A percentile compares a stretch with the other conserved stretches of the same genome.
phyloP scores from a whole-genome alignment of 2,329 filamentous ascomycete genomes.

The Davidsoniella eucalypti region DNA sequence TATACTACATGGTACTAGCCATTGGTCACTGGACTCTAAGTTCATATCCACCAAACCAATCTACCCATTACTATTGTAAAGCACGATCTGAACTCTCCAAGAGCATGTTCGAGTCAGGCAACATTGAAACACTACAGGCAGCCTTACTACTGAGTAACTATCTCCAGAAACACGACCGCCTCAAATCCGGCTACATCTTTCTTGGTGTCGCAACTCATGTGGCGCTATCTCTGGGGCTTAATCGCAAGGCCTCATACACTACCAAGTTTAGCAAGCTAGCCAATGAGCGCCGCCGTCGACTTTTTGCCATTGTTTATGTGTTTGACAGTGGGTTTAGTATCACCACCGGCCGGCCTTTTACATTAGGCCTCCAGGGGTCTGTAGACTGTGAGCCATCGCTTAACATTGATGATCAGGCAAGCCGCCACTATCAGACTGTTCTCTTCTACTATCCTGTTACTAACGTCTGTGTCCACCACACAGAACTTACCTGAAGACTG shows the following conservation, averaged over 20 bases:
- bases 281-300: slow-evolving; percentile 21
- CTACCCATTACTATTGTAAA: slow-evolving; percentile 18
- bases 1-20: slow-evolving; percentile 22
- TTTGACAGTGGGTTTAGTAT: slow-evolving; percentile 32
- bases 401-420: slow-evolving; percentile 28
- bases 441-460: too few relatives aligned
- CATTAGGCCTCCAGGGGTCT: slow-evolving; percentile 24
- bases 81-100: slow-evolving; percentile 23
- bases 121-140: slow-evolving; percentile 28
- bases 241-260: slow-evolving; percentile 26
- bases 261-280: slow-evolving; percentile 18
- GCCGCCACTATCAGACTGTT: not conserved
- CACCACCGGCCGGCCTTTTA: slow-evolving; percentile 27
- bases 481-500: too few relatives aligned
- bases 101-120: slow-evolving; percentile 28
- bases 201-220: slow-evolving; percentile 33
- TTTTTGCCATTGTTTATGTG: slow-evolving; percentile 26
- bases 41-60: slow-evolving; percentile 15
- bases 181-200: slow-evolving; percentile 36
- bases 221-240: slow-evolving; percentile 32
- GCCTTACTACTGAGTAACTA: slow-evolving; percentile 31
- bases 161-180: slow-evolving; percentile 32
- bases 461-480: too few relatives aligned
- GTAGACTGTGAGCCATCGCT: slow-evolving; percentile 26
- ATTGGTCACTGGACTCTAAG: slow-evolving; percentile 22